Evolutionary conservation across 257 asterid species (phyloP).

Genomic region (Plantago elongata): DNA sequence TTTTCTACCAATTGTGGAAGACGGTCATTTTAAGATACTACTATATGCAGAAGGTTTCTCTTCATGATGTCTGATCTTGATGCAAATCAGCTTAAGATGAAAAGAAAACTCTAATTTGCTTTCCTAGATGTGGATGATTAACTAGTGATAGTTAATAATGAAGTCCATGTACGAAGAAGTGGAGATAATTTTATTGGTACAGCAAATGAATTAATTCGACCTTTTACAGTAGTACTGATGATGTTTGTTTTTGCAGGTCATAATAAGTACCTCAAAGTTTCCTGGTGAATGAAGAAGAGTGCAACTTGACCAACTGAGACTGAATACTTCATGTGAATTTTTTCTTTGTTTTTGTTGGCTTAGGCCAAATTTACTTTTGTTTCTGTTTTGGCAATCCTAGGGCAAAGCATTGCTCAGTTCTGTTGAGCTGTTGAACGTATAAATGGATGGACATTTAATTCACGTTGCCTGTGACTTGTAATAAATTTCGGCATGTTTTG

Average conservation of each 20-base stretch:
- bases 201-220: no score
- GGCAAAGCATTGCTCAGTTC: no score
- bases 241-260: slow-evolving; percentile 24
- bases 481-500: background rate
- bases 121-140: background rate
- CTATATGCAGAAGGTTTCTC: background rate
- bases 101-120: background rate
- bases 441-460: background rate
- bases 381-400: slow-evolving; percentile 7
- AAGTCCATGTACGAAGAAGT: no score
- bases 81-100: background rate
- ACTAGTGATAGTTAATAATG: no score
- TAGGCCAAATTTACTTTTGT: slow-evolving; percentile 4
- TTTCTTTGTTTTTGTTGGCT: slow-evolving; percentile 17
- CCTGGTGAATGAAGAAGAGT: slow-evolving; percentile 25
- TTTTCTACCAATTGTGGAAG: background rate
- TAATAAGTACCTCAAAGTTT: background rate
- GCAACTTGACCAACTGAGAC: background rate
- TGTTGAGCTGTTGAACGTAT: no score
- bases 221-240: background rate
- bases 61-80: background rate
- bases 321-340: slow-evolving; percentile 5
- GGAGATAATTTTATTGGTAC: no score
- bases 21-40: background rate
- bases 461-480: slow-evolving; percentile 1